phyloP scores from a whole-genome alignment of 148 eudicot genomes.

The Nyssa sinensis region DNA sequence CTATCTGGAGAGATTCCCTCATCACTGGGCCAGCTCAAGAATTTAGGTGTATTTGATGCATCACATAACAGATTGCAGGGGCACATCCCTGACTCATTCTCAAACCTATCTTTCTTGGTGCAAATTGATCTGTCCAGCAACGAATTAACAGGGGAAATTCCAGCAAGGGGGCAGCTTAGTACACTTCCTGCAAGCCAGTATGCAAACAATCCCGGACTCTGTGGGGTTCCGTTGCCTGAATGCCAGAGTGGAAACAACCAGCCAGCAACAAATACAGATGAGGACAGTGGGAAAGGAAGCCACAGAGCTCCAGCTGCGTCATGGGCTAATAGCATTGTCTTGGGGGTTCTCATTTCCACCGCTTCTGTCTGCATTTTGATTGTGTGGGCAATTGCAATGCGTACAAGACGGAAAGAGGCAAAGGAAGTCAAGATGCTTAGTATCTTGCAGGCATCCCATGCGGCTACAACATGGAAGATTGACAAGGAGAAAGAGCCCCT shows the following conservation, averaged over 20 bases:
- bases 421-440: conserved; percentile 72
- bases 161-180: conserved; percentile 83
- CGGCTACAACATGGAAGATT: conserved; percentile 92
- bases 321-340: conserved; percentile 63
- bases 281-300: conserved; percentile 21
- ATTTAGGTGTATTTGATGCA: conserved; percentile 89
- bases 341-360: conserved; percentile 70
- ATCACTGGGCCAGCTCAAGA: conserved; percentile 80
- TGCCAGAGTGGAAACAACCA: conserved; percentile 38
- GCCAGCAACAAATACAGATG: conserved; percentile 24
- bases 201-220: conserved; percentile 83
- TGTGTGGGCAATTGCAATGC: conserved; percentile 76
- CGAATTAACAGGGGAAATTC: conserved; percentile 81
- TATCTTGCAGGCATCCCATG: conserved; percentile 57
- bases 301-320: conserved; percentile 37
- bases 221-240: conserved; percentile 84
- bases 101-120: conserved; percentile 79
- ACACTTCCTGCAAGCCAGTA: conserved; percentile 90
- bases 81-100: conserved; percentile 85
- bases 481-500: conserved; percentile 91
- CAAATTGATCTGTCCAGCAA: conserved; percentile 90
- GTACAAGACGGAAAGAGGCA: conserved; percentile 56
- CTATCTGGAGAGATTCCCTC: conserved; percentile 81
- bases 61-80: conserved; percentile 90
- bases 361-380: conserved; percentile 68